Evolutionary conservation across 495 filamentous ascomycete species (phyloP).

Genomic region (Annulohypoxylon maeteangense): DNA sequence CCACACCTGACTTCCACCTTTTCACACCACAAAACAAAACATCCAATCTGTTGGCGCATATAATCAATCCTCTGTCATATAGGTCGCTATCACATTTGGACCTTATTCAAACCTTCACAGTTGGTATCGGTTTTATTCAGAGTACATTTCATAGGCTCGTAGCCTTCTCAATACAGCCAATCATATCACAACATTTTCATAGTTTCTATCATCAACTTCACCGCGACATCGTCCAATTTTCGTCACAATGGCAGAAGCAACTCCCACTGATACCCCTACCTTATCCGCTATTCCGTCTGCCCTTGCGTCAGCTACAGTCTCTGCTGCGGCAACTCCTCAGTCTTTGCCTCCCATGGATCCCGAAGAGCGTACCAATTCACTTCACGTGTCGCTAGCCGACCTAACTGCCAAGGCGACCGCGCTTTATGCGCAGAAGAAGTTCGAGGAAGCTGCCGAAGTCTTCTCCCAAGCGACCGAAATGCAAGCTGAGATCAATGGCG

Average conservation of each 20-base stretch:
- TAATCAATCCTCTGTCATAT: conserved; percentile 1
- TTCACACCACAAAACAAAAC: conserved; percentile 8
- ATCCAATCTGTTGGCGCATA: conserved; percentile 7
- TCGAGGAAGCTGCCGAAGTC: conserved; percentile 81
- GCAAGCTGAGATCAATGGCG: conserved; percentile 91
- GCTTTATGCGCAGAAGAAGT: conserved; percentile 84
- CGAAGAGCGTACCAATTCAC: conserved; percentile 55
- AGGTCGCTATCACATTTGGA: conserved; percentile 1
- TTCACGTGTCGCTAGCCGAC: conserved; percentile 68
- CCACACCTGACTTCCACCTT: conserved; percentile 29
- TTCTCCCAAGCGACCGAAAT: conserved; percentile 90
- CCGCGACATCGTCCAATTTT: background rate
- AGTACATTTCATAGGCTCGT: background rate
- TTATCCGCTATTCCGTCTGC: conserved; percentile 44
- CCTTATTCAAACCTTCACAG: background rate
- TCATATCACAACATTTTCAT: conserved; percentile 3
- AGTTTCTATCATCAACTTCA: background rate
- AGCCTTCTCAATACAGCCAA: background rate
- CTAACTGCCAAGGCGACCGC: conserved; percentile 65
- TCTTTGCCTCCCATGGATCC: conserved; percentile 49
- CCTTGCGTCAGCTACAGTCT: conserved; percentile 38
- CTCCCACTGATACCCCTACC: conserved; percentile 39
- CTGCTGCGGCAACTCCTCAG: conserved; percentile 43
- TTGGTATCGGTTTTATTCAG: background rate
- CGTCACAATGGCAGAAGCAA: conserved; percentile 45